phyloP scores from a whole-genome alignment of 805 yeast genomes.

The Hanseniaspora thailandica region DNA sequence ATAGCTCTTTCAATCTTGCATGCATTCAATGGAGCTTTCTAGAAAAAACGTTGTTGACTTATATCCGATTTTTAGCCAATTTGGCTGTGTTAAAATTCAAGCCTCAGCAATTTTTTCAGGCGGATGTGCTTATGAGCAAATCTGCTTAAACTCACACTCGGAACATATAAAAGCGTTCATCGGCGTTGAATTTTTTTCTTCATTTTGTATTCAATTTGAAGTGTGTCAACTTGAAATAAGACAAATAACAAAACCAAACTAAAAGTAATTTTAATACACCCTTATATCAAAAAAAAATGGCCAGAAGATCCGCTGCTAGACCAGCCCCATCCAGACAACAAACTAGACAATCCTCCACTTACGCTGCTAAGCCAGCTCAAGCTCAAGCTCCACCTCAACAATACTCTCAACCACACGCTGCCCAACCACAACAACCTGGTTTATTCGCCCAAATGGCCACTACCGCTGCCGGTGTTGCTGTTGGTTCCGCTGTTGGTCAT shows the following conservation, averaged over 20 bases:
- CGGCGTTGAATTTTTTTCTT: not conserved
- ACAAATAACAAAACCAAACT: not conserved
- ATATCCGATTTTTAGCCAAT: too few species aligned
- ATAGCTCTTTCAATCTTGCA: too few species aligned
- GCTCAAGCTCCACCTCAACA: conserved; percentile 44
- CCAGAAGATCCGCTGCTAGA: conserved; percentile 38
- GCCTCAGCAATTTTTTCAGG: not conserved
- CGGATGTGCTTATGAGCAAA: not conserved
- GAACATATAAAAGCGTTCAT: not conserved
- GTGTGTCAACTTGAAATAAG: too few species aligned
- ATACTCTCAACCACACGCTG: conserved; percentile 34
- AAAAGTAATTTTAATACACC: too few species aligned
- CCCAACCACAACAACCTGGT: conserved; percentile 63
- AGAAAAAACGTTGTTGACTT: too few species aligned
- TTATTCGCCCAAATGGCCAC: conserved; percentile 94
- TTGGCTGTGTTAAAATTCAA: too few species aligned
- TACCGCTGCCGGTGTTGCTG: conserved; percentile 99
- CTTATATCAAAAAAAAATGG: conserved; percentile 27
- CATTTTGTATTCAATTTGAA: not conserved
- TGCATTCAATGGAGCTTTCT: too few species aligned
- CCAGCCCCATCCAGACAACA: conserved; percentile 33
- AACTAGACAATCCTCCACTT: conserved; percentile 63
- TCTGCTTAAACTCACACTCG: not conserved
- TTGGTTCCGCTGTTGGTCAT: conserved; percentile 95
- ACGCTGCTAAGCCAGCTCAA: conserved; percentile 40